Evolutionary conservation across 1,284 basidiomycete genomes (phyloP).

Genomic region (Cystobasidiaceae sp.): DNA sequence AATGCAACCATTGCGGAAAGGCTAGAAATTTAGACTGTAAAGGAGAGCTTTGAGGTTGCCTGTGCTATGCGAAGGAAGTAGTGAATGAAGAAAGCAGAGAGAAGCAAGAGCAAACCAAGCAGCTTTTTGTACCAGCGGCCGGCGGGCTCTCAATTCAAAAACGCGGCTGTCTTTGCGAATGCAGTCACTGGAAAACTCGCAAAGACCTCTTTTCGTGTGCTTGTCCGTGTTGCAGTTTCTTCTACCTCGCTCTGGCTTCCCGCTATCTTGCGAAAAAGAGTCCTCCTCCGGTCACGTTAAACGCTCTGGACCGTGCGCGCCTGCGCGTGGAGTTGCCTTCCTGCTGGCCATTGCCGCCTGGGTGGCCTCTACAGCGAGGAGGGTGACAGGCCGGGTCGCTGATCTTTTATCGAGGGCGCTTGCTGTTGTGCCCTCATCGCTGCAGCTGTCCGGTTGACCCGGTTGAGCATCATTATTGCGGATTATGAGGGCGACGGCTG

Average conservation of each 20-base stretch:
- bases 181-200: slow-evolving; percentile 10
- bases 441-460: not conserved
- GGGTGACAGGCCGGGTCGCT: not conserved
- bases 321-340: not conserved
- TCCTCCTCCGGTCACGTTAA: not conserved
- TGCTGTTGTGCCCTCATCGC: not conserved
- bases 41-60: not conserved
- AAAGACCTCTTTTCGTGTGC: not conserved
- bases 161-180: not conserved
- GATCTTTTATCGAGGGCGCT: not conserved
- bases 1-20: slow-evolving; percentile 15
- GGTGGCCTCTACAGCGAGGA: not conserved
- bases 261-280: not conserved
- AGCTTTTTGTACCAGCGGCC: slow-evolving; percentile 9
- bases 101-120: not conserved
- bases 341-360: too few relatives aligned
- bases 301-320: not conserved
- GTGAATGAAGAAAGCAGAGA: slow-evolving; percentile 6
- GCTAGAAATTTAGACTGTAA: not conserved
- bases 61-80: not conserved
- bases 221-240: not conserved
- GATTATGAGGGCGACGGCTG: not conserved
- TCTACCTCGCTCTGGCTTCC: not conserved
- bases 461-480: not conserved
- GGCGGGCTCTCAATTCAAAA: too few relatives aligned